Conservation (phyloP, 169 alveolate species). For the Plasmodium reichenowi region DNA sequence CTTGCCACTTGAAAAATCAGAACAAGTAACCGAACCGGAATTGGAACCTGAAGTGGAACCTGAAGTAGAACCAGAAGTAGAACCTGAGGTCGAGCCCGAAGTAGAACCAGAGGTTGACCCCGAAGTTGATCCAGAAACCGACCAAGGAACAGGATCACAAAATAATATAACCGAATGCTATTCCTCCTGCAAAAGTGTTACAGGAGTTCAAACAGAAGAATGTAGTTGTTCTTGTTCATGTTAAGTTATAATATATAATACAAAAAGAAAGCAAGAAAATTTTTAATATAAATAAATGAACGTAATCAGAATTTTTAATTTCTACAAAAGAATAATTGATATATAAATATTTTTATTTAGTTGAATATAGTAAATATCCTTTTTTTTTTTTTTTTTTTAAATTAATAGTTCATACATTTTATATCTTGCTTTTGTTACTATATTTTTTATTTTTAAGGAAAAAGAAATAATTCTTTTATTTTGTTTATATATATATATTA, state of each 20-base stretch:
- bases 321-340: neutral
- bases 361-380: too few species aligned
- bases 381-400: too few species aligned
- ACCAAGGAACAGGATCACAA: neutral
- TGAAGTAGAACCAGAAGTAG: slow-evolving; percentile 1
- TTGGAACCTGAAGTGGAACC: slow-evolving; percentile 16
- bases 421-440: too few species aligned
- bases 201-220: slow-evolving; percentile 74
- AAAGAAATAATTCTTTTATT: too few species aligned
- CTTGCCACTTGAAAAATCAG: neutral
- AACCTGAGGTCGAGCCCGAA: slow-evolving; percentile 3
- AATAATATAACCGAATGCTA: slow-evolving; percentile 37
- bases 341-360: too few species aligned
- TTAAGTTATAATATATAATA: slow-evolving; percentile 27
- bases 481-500: too few species aligned
- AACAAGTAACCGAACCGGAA: slow-evolving; percentile 10
- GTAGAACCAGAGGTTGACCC: neutral
- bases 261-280: neutral
- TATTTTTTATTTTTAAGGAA: too few species aligned
- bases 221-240: slow-evolving; percentile 70
- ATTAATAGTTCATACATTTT: too few species aligned
- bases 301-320: neutral
- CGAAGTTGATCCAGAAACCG: slow-evolving; percentile 4
- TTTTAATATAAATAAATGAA: neutral
- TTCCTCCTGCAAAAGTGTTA: slow-evolving; percentile 64